Percentiles rank a stretch among this genome's conserved stretches.
Evolutionary conservation across 2,329 filamentous ascomycete genomes (phyloP).

Genomic region (Canariomyces notabilis): DNA sequence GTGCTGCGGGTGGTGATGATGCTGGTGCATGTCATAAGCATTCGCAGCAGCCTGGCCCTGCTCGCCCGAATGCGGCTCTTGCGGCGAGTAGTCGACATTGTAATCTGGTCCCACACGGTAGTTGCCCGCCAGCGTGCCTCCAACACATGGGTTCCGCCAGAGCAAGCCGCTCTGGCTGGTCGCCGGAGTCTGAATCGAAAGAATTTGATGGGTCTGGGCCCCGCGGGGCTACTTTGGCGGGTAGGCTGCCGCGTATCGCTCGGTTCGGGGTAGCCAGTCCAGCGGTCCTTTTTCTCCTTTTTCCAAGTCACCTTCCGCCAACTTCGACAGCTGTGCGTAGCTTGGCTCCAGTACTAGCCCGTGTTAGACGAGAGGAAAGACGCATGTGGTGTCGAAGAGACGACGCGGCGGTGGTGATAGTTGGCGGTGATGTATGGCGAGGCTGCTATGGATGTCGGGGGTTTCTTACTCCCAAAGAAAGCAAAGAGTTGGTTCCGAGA

Average conservation of each 20-base stretch:
- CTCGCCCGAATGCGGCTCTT: constrained; percentile 60
- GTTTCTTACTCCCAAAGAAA: constrained; percentile 6
- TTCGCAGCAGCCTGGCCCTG: constrained; percentile 60
- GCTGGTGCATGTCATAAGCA: constrained; percentile 53
- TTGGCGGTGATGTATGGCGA: constrained; percentile 11
- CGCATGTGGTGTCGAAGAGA: constrained; percentile 3
- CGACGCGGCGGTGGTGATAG: neutral
- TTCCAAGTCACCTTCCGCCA: constrained; percentile 27
- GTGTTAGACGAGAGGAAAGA: constrained; percentile 28
- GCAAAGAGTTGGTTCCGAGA: constrained; percentile 15
- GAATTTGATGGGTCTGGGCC: constrained; percentile 51
- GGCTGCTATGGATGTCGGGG: too few relatives aligned
- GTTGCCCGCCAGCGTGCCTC: constrained; percentile 67
- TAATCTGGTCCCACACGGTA: constrained; percentile 66
- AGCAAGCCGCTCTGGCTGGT: constrained; percentile 71
- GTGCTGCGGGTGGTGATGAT: too few relatives aligned
- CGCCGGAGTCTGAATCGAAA: constrained; percentile 58
- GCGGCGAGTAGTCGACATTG: constrained; percentile 69
- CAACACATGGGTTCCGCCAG: constrained; percentile 71
- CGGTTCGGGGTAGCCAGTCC: constrained; percentile 29
- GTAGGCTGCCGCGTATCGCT: constrained; percentile 13
- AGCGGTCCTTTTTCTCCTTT: constrained; percentile 9
- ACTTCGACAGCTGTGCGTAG: constrained; percentile 25
- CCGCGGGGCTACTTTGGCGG: constrained; percentile 46
- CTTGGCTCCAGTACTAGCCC: constrained; percentile 27